These are phyloP conservation scores for Yueomyces sp. DNA, from an alignment of 805 yeast species.

Conservation along the genomic window DNA sequence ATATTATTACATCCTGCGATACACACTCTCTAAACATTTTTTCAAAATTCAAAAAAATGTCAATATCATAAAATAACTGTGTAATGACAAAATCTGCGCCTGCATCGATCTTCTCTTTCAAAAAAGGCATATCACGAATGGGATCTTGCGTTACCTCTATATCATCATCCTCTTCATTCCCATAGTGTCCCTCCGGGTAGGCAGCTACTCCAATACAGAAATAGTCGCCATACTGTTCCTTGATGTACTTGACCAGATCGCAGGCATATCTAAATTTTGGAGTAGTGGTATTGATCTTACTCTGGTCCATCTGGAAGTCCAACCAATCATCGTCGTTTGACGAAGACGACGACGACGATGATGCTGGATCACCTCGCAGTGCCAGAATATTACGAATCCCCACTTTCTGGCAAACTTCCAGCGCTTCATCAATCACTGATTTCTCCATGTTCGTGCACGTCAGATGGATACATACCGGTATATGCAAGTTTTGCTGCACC, in stretches of 20 bases:
- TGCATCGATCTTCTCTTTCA: constrained; percentile 76
- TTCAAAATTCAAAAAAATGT: constrained; percentile 59
- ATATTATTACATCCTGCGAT: constrained; percentile 37
- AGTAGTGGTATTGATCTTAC: constrained; percentile 13
- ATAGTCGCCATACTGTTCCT: constrained; percentile 54
- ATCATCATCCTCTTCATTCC: constrained; percentile 21
- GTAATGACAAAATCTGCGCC: constrained; percentile 93
- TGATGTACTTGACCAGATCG: constrained; percentile 76
- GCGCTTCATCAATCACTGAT: constrained; percentile 64
- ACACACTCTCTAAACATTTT: constrained; percentile 30
- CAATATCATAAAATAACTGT: constrained; percentile 82
- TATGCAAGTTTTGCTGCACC: constrained; percentile 57
- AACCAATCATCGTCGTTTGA: constrained; percentile 45
- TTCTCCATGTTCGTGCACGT: constrained; percentile 91
- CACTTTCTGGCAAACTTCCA: constrained; percentile 50
- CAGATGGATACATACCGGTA: constrained; percentile 89
- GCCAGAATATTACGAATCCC: constrained; percentile 88
- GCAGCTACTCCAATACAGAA: constrained; percentile 96
- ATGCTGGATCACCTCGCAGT: constrained; percentile 75
- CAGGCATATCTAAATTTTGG: constrained; percentile 64
- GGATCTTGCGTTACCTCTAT: constrained; percentile 54
- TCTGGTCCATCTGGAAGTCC: constrained; percentile 12
- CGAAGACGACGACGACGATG: too few species aligned
- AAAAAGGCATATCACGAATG: constrained; percentile 56
- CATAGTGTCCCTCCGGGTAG: constrained; percentile 83